These are phyloP conservation scores for Chlorella ohadii DNA, from an alignment of 139 green algal species.

Conservation along the genomic window DNA sequence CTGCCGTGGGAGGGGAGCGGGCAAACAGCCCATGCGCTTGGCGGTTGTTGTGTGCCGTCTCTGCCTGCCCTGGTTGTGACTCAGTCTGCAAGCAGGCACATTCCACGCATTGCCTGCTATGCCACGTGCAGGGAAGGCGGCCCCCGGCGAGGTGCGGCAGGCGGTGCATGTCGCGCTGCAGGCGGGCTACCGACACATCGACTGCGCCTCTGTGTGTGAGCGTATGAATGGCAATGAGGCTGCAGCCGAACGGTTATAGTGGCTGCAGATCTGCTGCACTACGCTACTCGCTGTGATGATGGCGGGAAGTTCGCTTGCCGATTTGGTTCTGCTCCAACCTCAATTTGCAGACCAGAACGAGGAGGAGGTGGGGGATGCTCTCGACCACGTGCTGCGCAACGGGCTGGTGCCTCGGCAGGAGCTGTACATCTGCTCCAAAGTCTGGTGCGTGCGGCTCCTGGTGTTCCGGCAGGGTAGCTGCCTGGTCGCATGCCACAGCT, in stretches of 20 bases:
- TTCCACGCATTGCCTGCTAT: too few relatives aligned
- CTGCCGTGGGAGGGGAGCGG: too few relatives aligned
- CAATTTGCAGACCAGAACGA: constrained; percentile 52
- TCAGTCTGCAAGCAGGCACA: too few relatives aligned
- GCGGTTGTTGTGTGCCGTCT: too few relatives aligned
- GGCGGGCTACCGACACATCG: constrained; percentile 62
- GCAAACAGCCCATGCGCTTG: too few relatives aligned
- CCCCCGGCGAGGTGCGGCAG: constrained; percentile 40
- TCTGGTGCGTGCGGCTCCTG: constrained; percentile 49
- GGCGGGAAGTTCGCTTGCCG: too few relatives aligned
- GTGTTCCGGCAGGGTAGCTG: too few relatives aligned
- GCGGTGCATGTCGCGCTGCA: constrained; percentile 53
- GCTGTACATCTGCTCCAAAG: constrained; percentile 79
- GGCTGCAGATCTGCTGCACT: too few relatives aligned
- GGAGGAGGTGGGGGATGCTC: constrained; percentile 54
- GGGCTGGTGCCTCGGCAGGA: constrained; percentile 57
- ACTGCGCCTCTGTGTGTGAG: constrained; percentile 46
- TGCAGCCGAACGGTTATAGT: neutral
- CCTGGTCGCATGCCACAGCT: too few relatives aligned
- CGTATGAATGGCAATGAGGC: neutral
- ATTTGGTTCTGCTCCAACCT: neutral
- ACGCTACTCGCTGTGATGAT: too few relatives aligned
- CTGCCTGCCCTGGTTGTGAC: too few relatives aligned
- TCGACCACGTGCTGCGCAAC: constrained; percentile 30
- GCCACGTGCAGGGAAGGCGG: constrained; percentile 40